A percentile compares a stretch with the other conserved stretches of the same genome.
Evolutionary conservation across 2,329 filamentous ascomycete genomes (phyloP).

Genomic region (Intubia oerlemansii): DNA sequence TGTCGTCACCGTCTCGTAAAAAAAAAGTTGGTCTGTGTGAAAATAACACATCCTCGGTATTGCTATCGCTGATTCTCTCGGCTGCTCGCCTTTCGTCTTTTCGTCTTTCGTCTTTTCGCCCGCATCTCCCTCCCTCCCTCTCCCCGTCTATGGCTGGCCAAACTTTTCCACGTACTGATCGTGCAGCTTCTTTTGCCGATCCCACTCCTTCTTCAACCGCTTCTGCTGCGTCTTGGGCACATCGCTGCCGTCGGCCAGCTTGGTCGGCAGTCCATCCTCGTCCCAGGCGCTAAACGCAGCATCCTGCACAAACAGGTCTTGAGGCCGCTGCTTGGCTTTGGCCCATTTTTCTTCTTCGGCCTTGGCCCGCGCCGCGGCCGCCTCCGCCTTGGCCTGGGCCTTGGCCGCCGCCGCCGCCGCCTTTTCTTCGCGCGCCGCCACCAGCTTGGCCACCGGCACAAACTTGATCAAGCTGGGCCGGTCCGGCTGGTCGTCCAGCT

Average conservation of each 20-base stretch:
- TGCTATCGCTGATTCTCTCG: too few relatives aligned
- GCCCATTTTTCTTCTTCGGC: constrained; percentile 9
- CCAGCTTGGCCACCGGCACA: constrained; percentile 31
- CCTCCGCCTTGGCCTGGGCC: constrained; percentile 18
- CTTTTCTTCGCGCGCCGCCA: constrained; percentile 30
- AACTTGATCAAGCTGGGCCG: constrained; percentile 41
- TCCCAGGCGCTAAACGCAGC: constrained; percentile 42
- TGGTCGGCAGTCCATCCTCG: constrained; percentile 38
- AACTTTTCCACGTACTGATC: constrained; percentile 23
- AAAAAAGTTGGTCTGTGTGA: too few relatives aligned
- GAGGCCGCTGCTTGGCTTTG: constrained; percentile 11
- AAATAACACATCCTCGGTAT: too few relatives aligned
- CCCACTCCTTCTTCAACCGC: constrained; percentile 51
- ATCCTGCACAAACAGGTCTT: constrained; percentile 14
- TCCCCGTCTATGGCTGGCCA: too few relatives aligned
- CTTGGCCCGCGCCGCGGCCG: constrained; percentile 20
- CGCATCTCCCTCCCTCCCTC: too few relatives aligned
- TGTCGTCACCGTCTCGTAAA: too few relatives aligned
- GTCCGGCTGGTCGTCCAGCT: constrained; percentile 43
- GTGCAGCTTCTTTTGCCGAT: constrained; percentile 46
- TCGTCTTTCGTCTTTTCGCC: too few relatives aligned
- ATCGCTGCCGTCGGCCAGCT: constrained; percentile 38
- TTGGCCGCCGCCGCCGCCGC: constrained; percentile 28
- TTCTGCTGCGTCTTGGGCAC: constrained; percentile 43
- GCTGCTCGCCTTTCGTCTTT: too few relatives aligned